phyloP scores from a whole-genome alignment of 1,139 yeast genomes.

The Hansenula sp. region DNA sequence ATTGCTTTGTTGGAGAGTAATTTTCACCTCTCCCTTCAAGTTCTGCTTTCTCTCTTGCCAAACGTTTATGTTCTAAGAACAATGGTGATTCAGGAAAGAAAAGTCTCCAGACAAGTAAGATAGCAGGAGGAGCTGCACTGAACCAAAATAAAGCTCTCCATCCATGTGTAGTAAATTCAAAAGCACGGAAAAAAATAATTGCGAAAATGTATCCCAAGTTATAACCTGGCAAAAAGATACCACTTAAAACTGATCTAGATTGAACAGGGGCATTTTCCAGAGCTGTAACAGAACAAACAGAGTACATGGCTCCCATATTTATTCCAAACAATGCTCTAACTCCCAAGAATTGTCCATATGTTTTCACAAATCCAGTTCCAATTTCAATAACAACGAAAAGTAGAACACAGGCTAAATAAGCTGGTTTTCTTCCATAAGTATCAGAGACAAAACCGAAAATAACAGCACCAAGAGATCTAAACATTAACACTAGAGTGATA shows the following conservation, averaged over 20 bases:
- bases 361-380: slow-evolving; percentile 49
- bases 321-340: slow-evolving; percentile 44
- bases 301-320: slow-evolving; percentile 47
- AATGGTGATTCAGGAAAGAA: slow-evolving; percentile 32
- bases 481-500: slow-evolving; percentile 52
- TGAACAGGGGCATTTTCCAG: slow-evolving; percentile 38
- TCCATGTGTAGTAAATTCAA: slow-evolving; percentile 28
- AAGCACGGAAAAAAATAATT: slow-evolving; percentile 37
- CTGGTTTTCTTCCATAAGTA: slow-evolving; percentile 48
- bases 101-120: slow-evolving; percentile 37
- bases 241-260: slow-evolving; percentile 37
- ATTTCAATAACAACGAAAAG: slow-evolving; percentile 44
- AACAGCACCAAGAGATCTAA: slow-evolving; percentile 53
- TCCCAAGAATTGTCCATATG: slow-evolving; percentile 44
- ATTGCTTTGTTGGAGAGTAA: slow-evolving; percentile 25
- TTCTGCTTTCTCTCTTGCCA: slow-evolving; percentile 13
- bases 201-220: slow-evolving; percentile 40
- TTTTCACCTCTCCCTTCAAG: slow-evolving; percentile 19
- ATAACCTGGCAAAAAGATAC: slow-evolving; percentile 40
- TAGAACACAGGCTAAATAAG: slow-evolving; percentile 38
- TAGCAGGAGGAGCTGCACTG: slow-evolving; percentile 42
- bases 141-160: slow-evolving; percentile 58
- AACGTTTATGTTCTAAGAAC: slow-evolving; percentile 17
- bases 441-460: slow-evolving; percentile 50
- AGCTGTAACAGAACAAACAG: slow-evolving; percentile 39